Evolutionary conservation across 371 early-diverging fungal genomes (phyloP), one percentile per base, ranked within the genome.

Genomic region (Mortierella sp.): DNA sequence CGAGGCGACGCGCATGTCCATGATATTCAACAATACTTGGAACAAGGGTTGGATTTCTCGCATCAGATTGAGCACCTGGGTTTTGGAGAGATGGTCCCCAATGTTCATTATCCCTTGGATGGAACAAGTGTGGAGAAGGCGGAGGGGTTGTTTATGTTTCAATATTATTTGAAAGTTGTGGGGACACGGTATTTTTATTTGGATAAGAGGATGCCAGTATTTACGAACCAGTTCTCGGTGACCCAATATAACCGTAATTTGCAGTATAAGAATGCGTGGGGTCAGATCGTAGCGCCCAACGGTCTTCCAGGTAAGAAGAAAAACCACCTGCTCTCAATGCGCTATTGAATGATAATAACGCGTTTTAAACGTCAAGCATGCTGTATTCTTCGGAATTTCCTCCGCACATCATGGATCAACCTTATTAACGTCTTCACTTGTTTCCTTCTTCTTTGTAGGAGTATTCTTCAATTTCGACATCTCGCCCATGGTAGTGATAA

Each of bases 401-500:
- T 28, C 48, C 72, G 48, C 48, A 24, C 13, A 19, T 14, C 48
- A 28, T 5, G 24, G 5, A 26, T 11, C 50, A 50, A 45, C 26
- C 8, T n/a, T 47, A 1, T 16, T 11, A 38, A 52, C 3, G 13
- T 44, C 48, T 68, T 31, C n/a, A 42, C 21, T 52, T 38, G 5
- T 3, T 47, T 55, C 26, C 10, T 26, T n/a, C 31, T n/a, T 42
- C 44, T 8, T 42, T 19, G 28, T 80, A 89, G 97, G 98, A 31
- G 93, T 98, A 34, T 97, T 97, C 80, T 96, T 99, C 88, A 94
- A 96, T 82, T 95, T 93, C 88, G 98, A 99, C 54, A 99, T 99
- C 54, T 98, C 98, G 16, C 98, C 99, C 0, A 98, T 99, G 98
- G 89, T 95, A 31, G 95, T 99, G 70, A 95, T 93, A 47, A 96